Evolutionary conservation across 257 asterid genomes (phyloP).

Genomic region (Knoxia roxburghii): DNA sequence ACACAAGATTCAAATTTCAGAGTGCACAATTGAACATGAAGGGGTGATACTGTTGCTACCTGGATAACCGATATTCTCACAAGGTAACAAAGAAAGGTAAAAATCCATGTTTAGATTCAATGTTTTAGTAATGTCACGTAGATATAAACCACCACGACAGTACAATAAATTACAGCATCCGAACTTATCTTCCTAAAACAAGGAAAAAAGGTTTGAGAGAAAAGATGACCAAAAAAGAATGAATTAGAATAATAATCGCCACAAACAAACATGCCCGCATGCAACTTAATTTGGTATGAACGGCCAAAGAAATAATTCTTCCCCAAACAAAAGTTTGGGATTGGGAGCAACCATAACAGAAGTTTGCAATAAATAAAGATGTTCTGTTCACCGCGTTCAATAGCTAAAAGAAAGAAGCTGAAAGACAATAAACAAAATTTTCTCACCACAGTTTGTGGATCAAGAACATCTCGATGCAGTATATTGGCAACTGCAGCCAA

Average conservation of each 20-base stretch:
- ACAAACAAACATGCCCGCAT: too few species aligned
- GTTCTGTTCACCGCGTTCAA: not conserved
- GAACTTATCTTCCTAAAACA: too few species aligned
- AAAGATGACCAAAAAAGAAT: too few species aligned
- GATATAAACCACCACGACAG: too few species aligned
- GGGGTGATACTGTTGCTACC: not conserved
- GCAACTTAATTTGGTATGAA: not conserved
- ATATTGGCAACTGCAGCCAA: slow-evolving; percentile 51
- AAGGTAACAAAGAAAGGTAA: not conserved
- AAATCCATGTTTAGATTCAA: not conserved
- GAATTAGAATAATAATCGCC: too few species aligned
- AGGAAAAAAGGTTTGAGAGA: too few species aligned
- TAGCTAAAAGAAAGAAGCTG: too few species aligned
- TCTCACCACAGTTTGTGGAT: slow-evolving; percentile 56
- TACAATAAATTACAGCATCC: too few species aligned
- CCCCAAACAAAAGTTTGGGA: not conserved
- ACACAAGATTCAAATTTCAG: not conserved
- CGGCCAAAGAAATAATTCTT: not conserved
- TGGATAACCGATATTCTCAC: not conserved
- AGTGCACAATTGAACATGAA: not conserved
- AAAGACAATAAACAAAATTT: not conserved
- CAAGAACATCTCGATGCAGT: slow-evolving; percentile 49
- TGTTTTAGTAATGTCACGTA: not conserved
- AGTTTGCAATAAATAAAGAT: not conserved
- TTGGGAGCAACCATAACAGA: not conserved